Percentiles rank a stretch among this genome's conserved stretches.
phyloP scores from a whole-genome alignment of 2,329 filamentous ascomycete species.

The Cercospora brassicicola region DNA sequence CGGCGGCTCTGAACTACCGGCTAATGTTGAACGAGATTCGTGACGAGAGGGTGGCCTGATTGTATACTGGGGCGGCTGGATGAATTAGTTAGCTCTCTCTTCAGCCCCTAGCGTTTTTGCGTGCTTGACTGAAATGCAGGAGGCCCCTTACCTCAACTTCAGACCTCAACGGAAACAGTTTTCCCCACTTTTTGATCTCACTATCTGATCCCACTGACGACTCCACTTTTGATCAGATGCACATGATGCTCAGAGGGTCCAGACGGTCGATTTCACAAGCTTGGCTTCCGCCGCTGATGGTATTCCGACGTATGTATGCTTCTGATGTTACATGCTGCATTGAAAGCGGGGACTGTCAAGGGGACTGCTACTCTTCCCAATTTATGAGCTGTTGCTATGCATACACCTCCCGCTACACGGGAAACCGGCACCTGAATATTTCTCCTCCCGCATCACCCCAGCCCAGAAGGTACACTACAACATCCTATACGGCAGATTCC shows the following conservation, averaged over 20 bases:
- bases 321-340: background rate
- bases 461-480: slow-evolving; percentile 8
- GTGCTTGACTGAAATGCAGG: slow-evolving; percentile 17
- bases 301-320: background rate
- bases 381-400: background rate
- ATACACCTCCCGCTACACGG: background rate
- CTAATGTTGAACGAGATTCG: background rate
- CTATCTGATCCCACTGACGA: background rate
- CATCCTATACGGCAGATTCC: slow-evolving; percentile 22
- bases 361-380: background rate
- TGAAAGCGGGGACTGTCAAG: background rate
- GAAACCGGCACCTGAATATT: background rate
- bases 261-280: background rate
- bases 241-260: background rate
- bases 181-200: background rate
- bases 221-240: background rate
- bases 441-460: background rate
- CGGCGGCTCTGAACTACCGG: background rate
- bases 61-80: background rate
- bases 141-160: slow-evolving; percentile 15
- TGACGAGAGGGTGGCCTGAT: slow-evolving; percentile 1
- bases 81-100: slow-evolving; percentile 1
- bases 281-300: background rate
- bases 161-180: background rate
- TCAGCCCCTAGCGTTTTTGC: slow-evolving; percentile 11